Evolutionary conservation across 768 basidiomycete genomes (phyloP), one percentile per base, ranked within the genome.

Genomic region (Coprinellus micaceus): DNA sequence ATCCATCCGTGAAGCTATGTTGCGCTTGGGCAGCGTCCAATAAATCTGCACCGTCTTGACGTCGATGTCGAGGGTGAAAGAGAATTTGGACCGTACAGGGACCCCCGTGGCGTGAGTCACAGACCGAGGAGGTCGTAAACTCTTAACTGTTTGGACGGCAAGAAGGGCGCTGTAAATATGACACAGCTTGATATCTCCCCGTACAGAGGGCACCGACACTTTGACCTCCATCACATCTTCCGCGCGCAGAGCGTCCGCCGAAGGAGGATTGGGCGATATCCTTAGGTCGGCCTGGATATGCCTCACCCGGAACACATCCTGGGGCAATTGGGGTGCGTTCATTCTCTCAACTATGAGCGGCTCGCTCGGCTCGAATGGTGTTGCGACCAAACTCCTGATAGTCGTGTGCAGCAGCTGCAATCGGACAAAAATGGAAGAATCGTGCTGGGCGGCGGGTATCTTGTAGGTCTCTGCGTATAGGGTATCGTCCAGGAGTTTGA

Each of bases 141-240:
- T 65, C 58, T 75, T 68, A 44, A 88, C 28, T 2, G 82, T 83
- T 45, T 80, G 78, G 7, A 77, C 49, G 10, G 85, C 89, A 47
- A 92, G 78, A 41, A 94, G 73, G 15, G 76, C 62, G 61, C 83
- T 85, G 66, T 94, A 94, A 28, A 86, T 72, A 65, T 88, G 84
- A 15, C 82, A 80, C 53, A 91, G 69, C 62, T 83, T 80, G 57
- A 91, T 75, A 43, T 73, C 73, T 5, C 75, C 74, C 33, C 77
- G 74, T 28, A 85, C 67, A 50, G 78, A 76, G 15, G 85, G 82
- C 19, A 89, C 69, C n/a, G 71, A 63, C 13, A 84, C 65, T 1
- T 75, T 71, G 21, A 82, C 62, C 3, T 80, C 74, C 52, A 77
- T 81, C 11, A 76, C 68, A 56, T 84, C 80, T 46, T 57, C 57